Base-by-base conservation (phyloP, 805 yeast species). In the Candida manassasensis region DNA sequence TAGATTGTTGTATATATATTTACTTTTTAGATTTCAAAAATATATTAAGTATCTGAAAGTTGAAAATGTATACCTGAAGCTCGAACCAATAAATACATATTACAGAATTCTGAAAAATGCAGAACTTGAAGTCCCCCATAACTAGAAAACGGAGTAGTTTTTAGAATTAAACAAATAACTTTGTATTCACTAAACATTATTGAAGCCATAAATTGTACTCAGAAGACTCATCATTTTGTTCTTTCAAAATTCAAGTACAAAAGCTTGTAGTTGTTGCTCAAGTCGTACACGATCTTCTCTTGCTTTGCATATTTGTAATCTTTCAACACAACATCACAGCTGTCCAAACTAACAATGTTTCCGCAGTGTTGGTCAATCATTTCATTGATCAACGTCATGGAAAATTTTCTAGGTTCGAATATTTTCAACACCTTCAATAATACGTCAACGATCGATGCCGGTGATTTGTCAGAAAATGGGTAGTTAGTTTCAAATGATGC, bases 401-500 rank as follows among this genome's bases (percentile, higher is more conserved):
- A 79, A 52, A 90, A 87, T 52, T 77, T 79, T 14, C 78, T 77
- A 2, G 97, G 97, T 37, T 69, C 68, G 57, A 90, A 81, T 19
- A 83, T 71, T 4, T 60, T 50, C 44, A 88, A 65, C 2, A 88
- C 81, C 26, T 73, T 74, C 27, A 61, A 45, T 42, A 85, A 57
- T 7, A 86, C 78, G n/a, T 71, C 72, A 21, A 70, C 53, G 48
- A 81, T 75, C 43, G 68, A 60, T 25, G 66, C 63, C 10, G 55
- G 47, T 19, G 57, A 42, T 48, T 45, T 29, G 32, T 44, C 47
- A 8, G 75, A 63, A 34, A 67, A 67, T 6, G 83, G 81, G 27
- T 79, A 85, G 57, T 86, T 90, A 14, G 96, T 79, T 57, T 93
- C 97, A 58, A 93, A 93, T 7, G 95, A 84, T 4, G 97, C 97